These are phyloP conservation scores for Dictyostelium citrinum DNA, from an alignment of 78 protist species.

Conservation along the genomic window DNA sequence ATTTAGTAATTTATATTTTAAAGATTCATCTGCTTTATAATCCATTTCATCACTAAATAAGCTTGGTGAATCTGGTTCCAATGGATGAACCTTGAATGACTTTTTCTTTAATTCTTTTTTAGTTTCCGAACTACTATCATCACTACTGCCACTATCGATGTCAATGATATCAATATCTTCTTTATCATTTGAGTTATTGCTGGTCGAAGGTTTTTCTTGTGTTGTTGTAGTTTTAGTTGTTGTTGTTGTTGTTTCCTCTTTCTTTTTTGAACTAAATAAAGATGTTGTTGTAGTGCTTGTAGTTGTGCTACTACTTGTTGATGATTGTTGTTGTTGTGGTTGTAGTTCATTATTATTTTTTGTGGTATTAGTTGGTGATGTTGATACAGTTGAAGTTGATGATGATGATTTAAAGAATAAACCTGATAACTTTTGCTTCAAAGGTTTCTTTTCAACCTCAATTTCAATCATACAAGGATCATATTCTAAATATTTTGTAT, in stretches of 20 bases:
- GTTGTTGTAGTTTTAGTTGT: background rate
- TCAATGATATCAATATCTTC: background rate
- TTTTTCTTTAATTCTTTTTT: background rate
- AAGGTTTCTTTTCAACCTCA: background rate
- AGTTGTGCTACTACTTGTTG: background rate
- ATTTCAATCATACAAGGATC: background rate
- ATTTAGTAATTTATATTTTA: background rate
- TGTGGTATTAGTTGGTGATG: background rate
- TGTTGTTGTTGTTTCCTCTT: background rate
- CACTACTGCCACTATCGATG: background rate
- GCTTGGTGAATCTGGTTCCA: slow-evolving; percentile 16
- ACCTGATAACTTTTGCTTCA: slow-evolving; percentile 7
- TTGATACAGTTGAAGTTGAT: background rate
- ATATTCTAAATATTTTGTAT: background rate
- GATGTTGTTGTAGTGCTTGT: background rate
- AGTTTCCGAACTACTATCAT: background rate
- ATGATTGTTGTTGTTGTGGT: background rate
- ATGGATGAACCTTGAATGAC: slow-evolving; percentile 10
- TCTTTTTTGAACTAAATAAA: background rate
- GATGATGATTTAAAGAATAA: background rate
- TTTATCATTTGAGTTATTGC: background rate
- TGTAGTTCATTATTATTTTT: too few relatives aligned
- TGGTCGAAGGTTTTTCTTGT: background rate
- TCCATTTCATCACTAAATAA: background rate
- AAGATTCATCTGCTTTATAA: background rate